These are phyloP conservation scores for Exutisphaerella laricina DNA, from an alignment of 2,329 filamentous ascomycete genomes.

Conservation along the genomic window DNA sequence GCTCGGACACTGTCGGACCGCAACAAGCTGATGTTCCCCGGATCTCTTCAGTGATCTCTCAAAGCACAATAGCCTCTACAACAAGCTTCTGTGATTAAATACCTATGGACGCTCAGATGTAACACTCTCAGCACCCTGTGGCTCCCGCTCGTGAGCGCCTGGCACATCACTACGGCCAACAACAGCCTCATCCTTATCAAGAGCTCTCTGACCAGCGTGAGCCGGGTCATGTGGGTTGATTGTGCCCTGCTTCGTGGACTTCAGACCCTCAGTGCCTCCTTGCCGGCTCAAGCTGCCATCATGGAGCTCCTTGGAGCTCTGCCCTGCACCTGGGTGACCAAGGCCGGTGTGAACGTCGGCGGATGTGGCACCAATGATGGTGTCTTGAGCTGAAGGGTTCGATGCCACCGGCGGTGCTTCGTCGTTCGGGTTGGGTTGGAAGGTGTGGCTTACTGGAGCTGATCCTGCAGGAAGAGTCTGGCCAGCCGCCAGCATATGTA, in stretches of 20 bases:
- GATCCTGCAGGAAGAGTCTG: slow-evolving; percentile 54
- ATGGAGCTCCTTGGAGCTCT: slow-evolving; percentile 47
- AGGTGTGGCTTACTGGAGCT: slow-evolving; percentile 50
- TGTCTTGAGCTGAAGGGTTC: slow-evolving; percentile 42
- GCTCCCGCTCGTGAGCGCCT: slow-evolving; percentile 34
- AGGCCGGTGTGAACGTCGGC: slow-evolving; percentile 50
- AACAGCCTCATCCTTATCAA: slow-evolving; percentile 33
- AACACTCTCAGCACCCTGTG: slow-evolving; percentile 28
- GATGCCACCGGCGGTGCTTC: slow-evolving; percentile 35
- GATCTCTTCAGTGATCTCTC: no score
- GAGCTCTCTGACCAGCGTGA: slow-evolving; percentile 36
- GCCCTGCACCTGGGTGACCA: slow-evolving; percentile 47
- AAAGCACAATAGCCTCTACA: no score
- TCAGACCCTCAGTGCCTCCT: slow-evolving; percentile 44
- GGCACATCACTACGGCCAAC: slow-evolving; percentile 32
- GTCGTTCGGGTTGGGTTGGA: slow-evolving; percentile 39
- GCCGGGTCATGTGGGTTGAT: slow-evolving; percentile 32
- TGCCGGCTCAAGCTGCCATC: slow-evolving; percentile 42
- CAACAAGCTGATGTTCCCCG: no score
- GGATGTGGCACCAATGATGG: slow-evolving; percentile 49
- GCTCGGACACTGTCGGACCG: no score
- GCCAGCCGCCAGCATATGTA: no score
- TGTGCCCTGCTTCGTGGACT: slow-evolving; percentile 25
- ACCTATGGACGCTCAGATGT: slow-evolving; percentile 20
- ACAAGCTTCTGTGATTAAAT: no score